Evolutionary conservation across 2,329 filamentous ascomycete species (phyloP).

Genomic region (Aspergillus intermedius): DNA sequence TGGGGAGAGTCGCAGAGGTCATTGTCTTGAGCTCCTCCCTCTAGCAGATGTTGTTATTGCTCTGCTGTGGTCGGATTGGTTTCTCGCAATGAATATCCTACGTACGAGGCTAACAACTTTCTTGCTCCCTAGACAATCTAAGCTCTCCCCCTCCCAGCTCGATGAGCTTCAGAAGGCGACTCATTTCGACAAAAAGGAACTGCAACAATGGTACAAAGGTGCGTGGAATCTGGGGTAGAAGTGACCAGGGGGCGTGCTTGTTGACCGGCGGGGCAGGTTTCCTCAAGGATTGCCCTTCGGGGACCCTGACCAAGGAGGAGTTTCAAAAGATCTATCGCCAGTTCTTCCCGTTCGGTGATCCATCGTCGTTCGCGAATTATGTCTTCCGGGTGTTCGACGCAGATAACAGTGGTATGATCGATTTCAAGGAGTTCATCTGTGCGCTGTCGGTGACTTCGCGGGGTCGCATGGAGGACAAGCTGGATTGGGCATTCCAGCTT

Average conservation of each 20-base stretch:
- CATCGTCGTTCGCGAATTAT: conserved; percentile 95
- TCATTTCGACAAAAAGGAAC: conserved; percentile 98
- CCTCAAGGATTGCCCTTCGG: conserved; percentile 94
- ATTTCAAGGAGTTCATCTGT: conserved; percentile 99
- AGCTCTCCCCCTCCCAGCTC: conserved; percentile 94
- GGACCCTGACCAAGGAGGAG: conserved; percentile 94
- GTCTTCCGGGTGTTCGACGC: conserved; percentile 99
- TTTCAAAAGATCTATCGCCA: conserved; percentile 99
- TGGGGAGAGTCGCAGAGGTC: background rate
- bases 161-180: conserved; percentile 92
- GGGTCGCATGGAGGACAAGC: conserved; percentile 98
- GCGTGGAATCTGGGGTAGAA: conserved; percentile 25
- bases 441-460: conserved; percentile 93
- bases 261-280: conserved; percentile 57
- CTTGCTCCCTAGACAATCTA: conserved; percentile 70
- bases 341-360: conserved; percentile 98
- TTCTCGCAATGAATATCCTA: background rate
- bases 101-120: background rate
- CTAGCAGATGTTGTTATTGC: background rate
- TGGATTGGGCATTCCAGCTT: conserved; percentile 98
- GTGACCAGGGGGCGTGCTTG: conserved; percentile 2
- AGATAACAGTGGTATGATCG: conserved; percentile 94
- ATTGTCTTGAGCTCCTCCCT: background rate
- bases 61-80: background rate
- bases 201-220: conserved; percentile 99